Evolutionary conservation across 2,329 filamentous ascomycete genomes (phyloP), one percentile per base, ranked within the genome.

Genomic region (Drechslera avenae): DNA sequence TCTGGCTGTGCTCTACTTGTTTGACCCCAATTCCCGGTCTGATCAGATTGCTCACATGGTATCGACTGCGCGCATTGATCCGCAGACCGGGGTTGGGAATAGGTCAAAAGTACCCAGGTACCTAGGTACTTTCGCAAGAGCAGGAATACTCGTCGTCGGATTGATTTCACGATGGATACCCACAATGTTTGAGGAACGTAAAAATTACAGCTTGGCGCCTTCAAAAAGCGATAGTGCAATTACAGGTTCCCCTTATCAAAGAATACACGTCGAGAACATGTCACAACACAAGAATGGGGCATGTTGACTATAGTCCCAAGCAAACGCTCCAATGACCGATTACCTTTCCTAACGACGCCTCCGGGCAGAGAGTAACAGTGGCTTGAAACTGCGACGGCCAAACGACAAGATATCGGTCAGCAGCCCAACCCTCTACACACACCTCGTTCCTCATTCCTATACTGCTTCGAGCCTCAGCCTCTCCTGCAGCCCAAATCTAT

Each of bases 351-450:
- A 53, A 52, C 26, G 50, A 46, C 56, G 46, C 61, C 54, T 54
- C 40, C 46, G 52, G 30, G 43, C 46, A 39, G 6, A 60, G 61
- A 64, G 63, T 64, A 63, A 66, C 63, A 60, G 61, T 66, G 63
- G 63, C 63, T 64, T 60, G 52, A 54, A 37, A 56, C 54, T 63
- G 55, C 54, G 49, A 64, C 61, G 16, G 45, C 4, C 40, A 41
- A 39, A 21, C 35, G 36, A 33, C 31, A 33, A 50, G 33, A 31
- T 31, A 56, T 50, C 46, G 57, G 56, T 62, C 59, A 64, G 57
- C 56, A 62, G 56, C 56, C 21, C 56, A 54, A 13, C 16, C 14
- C 16, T 10, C 31, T 33, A 18, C 14, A 13, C 14, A 13, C 17
- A 19, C 9, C 17, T 10, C 17, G 19, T n/a, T 36, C 9, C 17